phyloP scores from a whole-genome alignment of 148 eudicot genomes.

The Fagopyrum homotropicum region DNA sequence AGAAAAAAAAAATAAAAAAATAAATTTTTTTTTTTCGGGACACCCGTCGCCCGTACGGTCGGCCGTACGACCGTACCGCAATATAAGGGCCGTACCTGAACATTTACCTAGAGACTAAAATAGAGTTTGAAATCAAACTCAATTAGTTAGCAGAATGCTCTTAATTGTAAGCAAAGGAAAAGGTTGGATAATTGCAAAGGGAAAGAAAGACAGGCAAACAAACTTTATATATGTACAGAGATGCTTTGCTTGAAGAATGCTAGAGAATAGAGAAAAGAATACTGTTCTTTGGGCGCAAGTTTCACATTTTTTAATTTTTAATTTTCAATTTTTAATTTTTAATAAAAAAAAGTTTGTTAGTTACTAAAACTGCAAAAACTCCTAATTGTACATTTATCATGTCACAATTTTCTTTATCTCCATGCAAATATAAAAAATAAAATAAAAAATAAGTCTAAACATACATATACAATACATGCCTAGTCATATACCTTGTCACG shows the following conservation, averaged over 20 bases:
- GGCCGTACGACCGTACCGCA: too few relatives aligned
- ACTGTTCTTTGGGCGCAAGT: constrained; percentile 42
- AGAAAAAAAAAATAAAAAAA: too few relatives aligned
- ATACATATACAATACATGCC: constrained; percentile 9
- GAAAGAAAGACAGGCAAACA: constrained; percentile 28
- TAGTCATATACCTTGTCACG: constrained; percentile 29
- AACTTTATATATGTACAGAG: constrained; percentile 13
- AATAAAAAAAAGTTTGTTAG: not conserved
- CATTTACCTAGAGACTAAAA: constrained; percentile 2
- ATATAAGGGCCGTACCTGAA: too few relatives aligned
- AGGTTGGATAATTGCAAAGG: constrained; percentile 58
- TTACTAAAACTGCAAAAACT: constrained; percentile 8
- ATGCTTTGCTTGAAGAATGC: constrained; percentile 54
- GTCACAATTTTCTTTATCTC: constrained; percentile 30
- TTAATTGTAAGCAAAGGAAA: constrained; percentile 79
- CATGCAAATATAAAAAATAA: constrained; percentile 29
- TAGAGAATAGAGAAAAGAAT: constrained; percentile 10
- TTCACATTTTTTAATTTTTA: constrained; percentile 20
- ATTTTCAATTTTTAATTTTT: not conserved
- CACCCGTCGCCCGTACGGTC: too few relatives aligned
- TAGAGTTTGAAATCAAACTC: not conserved
- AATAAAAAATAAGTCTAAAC: not conserved
- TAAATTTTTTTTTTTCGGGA: too few relatives aligned
- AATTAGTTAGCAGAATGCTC: constrained; percentile 23
- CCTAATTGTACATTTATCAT: constrained; percentile 8